Evolutionary conservation across 352 stramenopile genomes (phyloP).

Genomic region (Stephanocyclus meneghinianus): DNA sequence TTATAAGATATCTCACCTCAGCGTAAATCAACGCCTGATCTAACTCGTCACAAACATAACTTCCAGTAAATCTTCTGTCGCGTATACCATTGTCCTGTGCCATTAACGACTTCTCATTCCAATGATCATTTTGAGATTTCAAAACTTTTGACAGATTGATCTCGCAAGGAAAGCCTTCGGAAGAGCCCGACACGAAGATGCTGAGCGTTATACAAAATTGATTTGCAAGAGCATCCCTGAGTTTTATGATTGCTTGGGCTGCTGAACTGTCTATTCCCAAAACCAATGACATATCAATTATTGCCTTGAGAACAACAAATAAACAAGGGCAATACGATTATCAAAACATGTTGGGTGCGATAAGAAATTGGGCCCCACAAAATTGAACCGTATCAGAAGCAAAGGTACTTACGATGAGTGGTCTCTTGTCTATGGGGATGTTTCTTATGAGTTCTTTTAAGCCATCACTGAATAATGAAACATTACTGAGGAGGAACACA

Average conservation of each 20-base stretch:
- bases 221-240: slow-evolving; percentile 61
- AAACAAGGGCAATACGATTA: background rate
- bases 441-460: slow-evolving; percentile 81
- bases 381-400: background rate
- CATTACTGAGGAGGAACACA: slow-evolving; percentile 87
- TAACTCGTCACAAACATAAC: slow-evolving; percentile 60
- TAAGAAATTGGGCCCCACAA: too few species aligned
- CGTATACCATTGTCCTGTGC: background rate
- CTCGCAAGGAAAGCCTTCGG: slow-evolving; percentile 73
- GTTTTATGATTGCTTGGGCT: slow-evolving; percentile 73
- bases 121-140: slow-evolving; percentile 2
- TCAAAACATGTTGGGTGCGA: too few species aligned
- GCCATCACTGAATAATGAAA: slow-evolving; percentile 88
- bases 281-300: slow-evolving; percentile 90
- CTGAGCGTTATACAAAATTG: slow-evolving; percentile 60
- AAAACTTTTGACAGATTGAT: slow-evolving; percentile 62
- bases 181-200: slow-evolving; percentile 72
- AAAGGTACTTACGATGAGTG: slow-evolving; percentile 70
- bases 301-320: slow-evolving; percentile 14
- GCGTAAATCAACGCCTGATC: slow-evolving; percentile 72
- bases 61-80: slow-evolving; percentile 11
- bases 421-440: slow-evolving; percentile 40
- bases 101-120: slow-evolving; percentile 1
- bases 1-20: slow-evolving; percentile 37
- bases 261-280: slow-evolving; percentile 86